phyloP scores from a whole-genome alignment of 1,284 basidiomycete species.

The Irpex rosettiformis region DNA sequence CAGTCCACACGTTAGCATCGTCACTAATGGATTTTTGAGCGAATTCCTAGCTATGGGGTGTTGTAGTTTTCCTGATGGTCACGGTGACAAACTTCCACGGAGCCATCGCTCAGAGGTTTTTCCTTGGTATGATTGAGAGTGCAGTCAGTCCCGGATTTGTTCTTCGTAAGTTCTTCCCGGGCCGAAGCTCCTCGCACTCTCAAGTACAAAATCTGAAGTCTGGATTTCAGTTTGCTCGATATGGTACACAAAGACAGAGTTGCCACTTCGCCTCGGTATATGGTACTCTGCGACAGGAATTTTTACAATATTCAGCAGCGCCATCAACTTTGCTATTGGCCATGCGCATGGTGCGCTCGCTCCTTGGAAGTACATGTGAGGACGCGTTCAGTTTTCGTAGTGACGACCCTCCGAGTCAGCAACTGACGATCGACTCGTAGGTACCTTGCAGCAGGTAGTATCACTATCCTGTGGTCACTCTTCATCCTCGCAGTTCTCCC shows the following conservation, averaged over 20 bases:
- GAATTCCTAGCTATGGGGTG: constrained; percentile 7
- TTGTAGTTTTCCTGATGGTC: constrained; percentile 12
- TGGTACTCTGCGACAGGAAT: constrained; percentile 14
- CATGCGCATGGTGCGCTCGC: constrained; percentile 10
- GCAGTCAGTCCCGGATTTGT: constrained; percentile 15
- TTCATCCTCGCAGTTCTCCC: constrained; percentile 10
- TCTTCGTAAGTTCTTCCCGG: constrained; percentile 10
- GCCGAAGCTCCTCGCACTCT: too few species aligned
- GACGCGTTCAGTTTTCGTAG: neutral
- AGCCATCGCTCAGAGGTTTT: constrained; percentile 11
- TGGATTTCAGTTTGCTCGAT: constrained; percentile 14
- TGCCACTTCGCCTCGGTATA: constrained; percentile 12
- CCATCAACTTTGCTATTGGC: constrained; percentile 13
- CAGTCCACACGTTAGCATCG: too few species aligned
- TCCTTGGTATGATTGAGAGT: constrained; percentile 13
- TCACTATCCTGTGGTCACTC: constrained; percentile 12
- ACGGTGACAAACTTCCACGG: constrained; percentile 8
- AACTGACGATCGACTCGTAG: neutral
- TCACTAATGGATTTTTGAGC: too few species aligned
- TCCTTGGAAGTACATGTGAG: constrained; percentile 15
- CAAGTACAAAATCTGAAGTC: too few species aligned
- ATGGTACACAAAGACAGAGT: constrained; percentile 14
- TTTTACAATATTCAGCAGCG: constrained; percentile 14
- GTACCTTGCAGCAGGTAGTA: constrained; percentile 11
- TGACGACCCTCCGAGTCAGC: neutral